Base-by-base conservation (phyloP, 768 basidiomycete species). In the Kwoniella sp. region DNA sequence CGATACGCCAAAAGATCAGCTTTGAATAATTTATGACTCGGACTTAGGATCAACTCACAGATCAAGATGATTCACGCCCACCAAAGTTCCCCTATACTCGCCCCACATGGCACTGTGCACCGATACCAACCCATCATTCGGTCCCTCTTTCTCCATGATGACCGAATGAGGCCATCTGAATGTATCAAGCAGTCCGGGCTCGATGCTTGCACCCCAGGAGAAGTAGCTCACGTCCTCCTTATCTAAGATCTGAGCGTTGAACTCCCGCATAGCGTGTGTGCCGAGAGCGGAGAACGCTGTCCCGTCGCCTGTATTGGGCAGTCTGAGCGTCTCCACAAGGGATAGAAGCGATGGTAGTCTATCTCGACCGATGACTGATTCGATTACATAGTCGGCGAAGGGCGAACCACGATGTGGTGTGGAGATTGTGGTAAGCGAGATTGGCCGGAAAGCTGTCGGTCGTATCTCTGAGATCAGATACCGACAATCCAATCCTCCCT, bases 401-500 rank as follows among this genome's bases (percentile, higher is more conserved):
- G 89, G 84, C 25, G 93, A 94, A 7, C 96, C 96, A 45, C 90
- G 88, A 72, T 99, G 96, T 1, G 96, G 96, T 0, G 93, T 91
- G 26, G 93, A 90, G 77, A 99, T 92, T 11, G 94, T 97, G 1
- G 95, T 98, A 62, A 97, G 85, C 25, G 89, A 92, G 55, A 90
- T 85, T 30, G 96, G 89, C 30, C 83, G 84, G 82, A 96, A 98
- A 29, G 86, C 87, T 53, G 88, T 88, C 26, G 87, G 81, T 38
- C 86, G 87, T 56, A 97, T 85, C 50, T 92, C 87, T 1, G 93
- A 90, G 25, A 93, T 88, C 72, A 97, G 88, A 73, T 87, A 88
- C 52, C 96, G 86, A 72, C 91, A 94, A 79, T 98, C 96, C 23
- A 98, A 85, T 9, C 96, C 96, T 26, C 95, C 95, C 93, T 87